Evolutionary conservation across 2,329 filamentous ascomycete genomes (phyloP).

Genomic region (Dactylonectria macrodidyma): DNA sequence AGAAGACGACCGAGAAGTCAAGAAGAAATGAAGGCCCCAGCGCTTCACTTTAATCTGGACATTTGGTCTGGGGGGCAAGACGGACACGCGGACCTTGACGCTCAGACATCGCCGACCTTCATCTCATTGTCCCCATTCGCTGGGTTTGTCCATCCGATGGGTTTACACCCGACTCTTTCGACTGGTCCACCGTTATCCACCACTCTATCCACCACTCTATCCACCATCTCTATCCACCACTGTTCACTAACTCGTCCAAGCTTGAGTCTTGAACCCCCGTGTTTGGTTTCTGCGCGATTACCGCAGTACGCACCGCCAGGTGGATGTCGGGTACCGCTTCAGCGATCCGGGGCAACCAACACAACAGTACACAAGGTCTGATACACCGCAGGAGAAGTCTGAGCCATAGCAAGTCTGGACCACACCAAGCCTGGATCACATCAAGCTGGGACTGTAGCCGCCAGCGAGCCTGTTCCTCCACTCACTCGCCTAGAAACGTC

Average conservation of each 20-base stretch:
- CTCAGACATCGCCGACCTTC: neutral
- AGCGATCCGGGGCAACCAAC: neutral
- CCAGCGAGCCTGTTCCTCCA: neutral
- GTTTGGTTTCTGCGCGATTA: constrained; percentile 2
- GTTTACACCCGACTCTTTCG: neutral
- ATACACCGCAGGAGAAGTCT: neutral
- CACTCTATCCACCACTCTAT: neutral
- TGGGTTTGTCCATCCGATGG: neutral
- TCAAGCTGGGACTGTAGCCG: too few species aligned
- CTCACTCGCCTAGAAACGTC: neutral
- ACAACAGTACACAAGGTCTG: neutral
- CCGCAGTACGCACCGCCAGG: neutral
- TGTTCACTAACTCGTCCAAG: constrained; percentile 3
- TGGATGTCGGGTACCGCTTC: neutral
- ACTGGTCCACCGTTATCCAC: neutral
- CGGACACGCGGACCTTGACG: neutral
- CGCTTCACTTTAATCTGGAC: neutral
- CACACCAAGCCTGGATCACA: too few species aligned
- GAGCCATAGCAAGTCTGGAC: too few species aligned
- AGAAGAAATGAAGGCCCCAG: neutral
- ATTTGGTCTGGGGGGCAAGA: neutral
- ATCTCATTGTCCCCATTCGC: neutral
- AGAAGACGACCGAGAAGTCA: too few species aligned
- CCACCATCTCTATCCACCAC: neutral
- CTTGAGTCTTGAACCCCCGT: neutral